These are phyloP conservation scores for Tetrapisispora nanseiensis DNA, from an alignment of 805 yeast genomes.

Conservation along the genomic window DNA sequence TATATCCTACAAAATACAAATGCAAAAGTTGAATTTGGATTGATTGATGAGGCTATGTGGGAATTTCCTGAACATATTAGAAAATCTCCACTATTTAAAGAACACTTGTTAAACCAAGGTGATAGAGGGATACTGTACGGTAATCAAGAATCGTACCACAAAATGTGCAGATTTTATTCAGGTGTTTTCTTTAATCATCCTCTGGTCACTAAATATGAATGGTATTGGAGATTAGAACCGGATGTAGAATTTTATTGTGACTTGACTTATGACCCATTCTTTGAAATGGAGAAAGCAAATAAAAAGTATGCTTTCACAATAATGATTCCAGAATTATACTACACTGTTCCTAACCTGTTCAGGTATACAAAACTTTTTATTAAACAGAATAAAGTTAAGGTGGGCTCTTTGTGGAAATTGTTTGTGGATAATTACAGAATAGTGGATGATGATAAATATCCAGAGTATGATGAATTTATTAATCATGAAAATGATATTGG, in stretches of 20 bases:
- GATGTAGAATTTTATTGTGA: slow-evolving; percentile 86
- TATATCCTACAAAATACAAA: slow-evolving; percentile 48
- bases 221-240: slow-evolving; percentile 98
- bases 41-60: slow-evolving; percentile 55
- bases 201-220: slow-evolving; percentile 56
- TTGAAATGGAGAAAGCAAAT: slow-evolving; percentile 57
- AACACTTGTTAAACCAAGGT: slow-evolving; percentile 62
- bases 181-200: slow-evolving; percentile 78
- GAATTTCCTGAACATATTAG: slow-evolving; percentile 40
- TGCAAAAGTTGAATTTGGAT: slow-evolving; percentile 64
- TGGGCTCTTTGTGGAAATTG: slow-evolving; percentile 62
- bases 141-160: slow-evolving; percentile 69
- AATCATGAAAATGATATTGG: slow-evolving; percentile 19
- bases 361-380: slow-evolving; percentile 60
- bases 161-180: slow-evolving; percentile 90
- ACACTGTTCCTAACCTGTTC: slow-evolving; percentile 77
- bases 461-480: slow-evolving; percentile 20
- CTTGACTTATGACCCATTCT: slow-evolving; percentile 82
- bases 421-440: slow-evolving; percentile 39
- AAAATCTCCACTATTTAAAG: slow-evolving; percentile 32
- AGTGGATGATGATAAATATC: slow-evolving; percentile 26
- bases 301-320: slow-evolving; percentile 84
- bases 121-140: slow-evolving; percentile 83
- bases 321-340: slow-evolving; percentile 63
- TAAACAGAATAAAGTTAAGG: slow-evolving; percentile 34